phyloP scores from a whole-genome alignment of 805 yeast species.

The Wickerhamiella azymoides region DNA sequence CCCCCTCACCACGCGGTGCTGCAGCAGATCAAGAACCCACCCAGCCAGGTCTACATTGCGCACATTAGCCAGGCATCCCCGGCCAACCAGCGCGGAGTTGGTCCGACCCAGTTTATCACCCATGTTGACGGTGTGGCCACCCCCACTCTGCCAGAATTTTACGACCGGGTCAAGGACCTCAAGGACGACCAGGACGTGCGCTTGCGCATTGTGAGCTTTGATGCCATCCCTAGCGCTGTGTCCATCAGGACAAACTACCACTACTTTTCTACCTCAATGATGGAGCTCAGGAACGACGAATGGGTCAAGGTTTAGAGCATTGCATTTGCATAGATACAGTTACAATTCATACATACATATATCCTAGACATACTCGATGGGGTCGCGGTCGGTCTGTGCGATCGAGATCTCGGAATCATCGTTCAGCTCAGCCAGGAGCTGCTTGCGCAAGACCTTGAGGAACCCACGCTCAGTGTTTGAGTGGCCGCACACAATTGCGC shows the following conservation, averaged over 20 bases:
- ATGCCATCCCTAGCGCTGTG: slow-evolving; percentile 73
- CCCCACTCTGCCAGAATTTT: slow-evolving; percentile 52
- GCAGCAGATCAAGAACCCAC: slow-evolving; percentile 63
- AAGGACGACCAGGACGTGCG: slow-evolving; percentile 74
- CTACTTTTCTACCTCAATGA: slow-evolving; percentile 36
- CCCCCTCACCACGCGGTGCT: slow-evolving; percentile 88
- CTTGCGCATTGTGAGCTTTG: slow-evolving; percentile 68
- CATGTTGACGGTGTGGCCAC: slow-evolving; percentile 73
- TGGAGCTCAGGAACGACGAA: not conserved
- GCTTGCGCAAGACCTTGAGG: slow-evolving; percentile 37
- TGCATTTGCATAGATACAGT: too few species aligned
- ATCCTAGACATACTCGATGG: slow-evolving; percentile 27
- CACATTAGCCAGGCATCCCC: slow-evolving; percentile 71
- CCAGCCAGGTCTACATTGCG: slow-evolving; percentile 74
- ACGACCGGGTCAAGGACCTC: slow-evolving; percentile 49
- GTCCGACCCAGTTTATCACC: slow-evolving; percentile 72
- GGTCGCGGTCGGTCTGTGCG: slow-evolving; percentile 52
- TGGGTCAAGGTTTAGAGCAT: slow-evolving; percentile 1
- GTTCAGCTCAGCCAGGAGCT: slow-evolving; percentile 35
- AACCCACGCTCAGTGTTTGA: slow-evolving; percentile 89
- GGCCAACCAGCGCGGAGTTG: slow-evolving; percentile 65
- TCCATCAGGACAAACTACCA: slow-evolving; percentile 79
- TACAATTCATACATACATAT: too few species aligned
- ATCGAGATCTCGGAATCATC: slow-evolving; percentile 29
- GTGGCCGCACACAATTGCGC: slow-evolving; percentile 73